Percentiles rank a stretch among this genome's conserved stretches.
Conservation (phyloP, 495 filamentous ascomycete genomes). For the Mytilinidion resinicola region DNA sequence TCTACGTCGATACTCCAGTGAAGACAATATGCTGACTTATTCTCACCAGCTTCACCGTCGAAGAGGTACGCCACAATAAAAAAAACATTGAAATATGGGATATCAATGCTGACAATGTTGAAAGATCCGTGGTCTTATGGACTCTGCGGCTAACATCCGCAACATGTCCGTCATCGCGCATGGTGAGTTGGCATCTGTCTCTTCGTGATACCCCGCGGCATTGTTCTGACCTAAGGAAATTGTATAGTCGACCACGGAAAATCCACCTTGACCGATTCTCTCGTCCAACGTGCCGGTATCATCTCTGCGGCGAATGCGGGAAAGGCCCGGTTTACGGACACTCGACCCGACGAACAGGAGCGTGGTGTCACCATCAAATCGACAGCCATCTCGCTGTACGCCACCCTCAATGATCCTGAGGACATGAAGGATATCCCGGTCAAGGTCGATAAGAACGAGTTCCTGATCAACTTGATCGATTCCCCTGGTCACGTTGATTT, state of each 20-base stretch:
- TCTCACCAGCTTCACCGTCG: constrained; percentile 86
- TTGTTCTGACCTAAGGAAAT: constrained; percentile 3
- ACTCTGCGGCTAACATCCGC: constrained; percentile 95
- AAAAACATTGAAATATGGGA: background rate
- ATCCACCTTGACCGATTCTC: constrained; percentile 97
- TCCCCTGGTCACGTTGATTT: constrained; percentile 99
- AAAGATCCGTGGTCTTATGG: constrained; percentile 89
- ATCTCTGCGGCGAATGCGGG: constrained; percentile 98
- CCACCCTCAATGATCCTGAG: constrained; percentile 69
- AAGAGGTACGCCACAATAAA: constrained; percentile 58
- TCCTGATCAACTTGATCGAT: constrained; percentile 99
- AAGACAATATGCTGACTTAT: constrained; percentile 23
- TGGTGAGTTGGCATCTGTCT: constrained; percentile 45
- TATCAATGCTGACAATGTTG: constrained; percentile 31
- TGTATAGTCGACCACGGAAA: constrained; percentile 92
- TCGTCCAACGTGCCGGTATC: constrained; percentile 98
- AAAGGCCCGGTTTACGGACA: constrained; percentile 93
- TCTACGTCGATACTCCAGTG: background rate
- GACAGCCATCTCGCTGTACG: constrained; percentile 97
- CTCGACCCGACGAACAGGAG: constrained; percentile 94
- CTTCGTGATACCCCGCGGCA: no score
- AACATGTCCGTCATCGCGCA: constrained; percentile 99
- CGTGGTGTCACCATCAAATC: constrained; percentile 99
- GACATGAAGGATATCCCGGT: constrained; percentile 94
- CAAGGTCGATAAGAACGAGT: constrained; percentile 82